Conservation (phyloP, 305 asterid species). For the Fraxinus greggii region DNA sequence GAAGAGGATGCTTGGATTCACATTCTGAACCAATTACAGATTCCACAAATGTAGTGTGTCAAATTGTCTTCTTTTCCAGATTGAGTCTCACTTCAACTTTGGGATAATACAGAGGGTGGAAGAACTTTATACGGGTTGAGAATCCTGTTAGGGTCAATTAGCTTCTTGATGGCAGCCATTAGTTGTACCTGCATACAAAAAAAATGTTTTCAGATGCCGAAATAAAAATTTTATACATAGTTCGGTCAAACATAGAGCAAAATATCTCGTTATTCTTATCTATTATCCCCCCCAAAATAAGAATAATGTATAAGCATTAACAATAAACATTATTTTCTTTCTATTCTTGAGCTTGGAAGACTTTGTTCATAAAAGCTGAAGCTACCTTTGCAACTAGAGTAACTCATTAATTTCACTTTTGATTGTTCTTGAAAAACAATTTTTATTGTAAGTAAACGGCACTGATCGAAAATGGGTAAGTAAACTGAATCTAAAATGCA, state of each 20-base stretch:
- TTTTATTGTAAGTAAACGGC: background rate
- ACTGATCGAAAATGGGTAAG: background rate
- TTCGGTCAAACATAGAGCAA: background rate
- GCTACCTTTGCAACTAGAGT: background rate
- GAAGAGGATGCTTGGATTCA: background rate
- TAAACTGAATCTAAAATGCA: background rate
- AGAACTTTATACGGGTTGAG: slow-evolving; percentile 96
- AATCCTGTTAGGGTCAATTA: slow-evolving; percentile 84
- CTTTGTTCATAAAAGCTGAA: background rate
- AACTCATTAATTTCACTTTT: background rate
- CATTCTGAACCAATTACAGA: background rate
- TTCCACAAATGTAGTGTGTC: background rate
- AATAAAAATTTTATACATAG: background rate
- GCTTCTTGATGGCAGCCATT: slow-evolving; percentile 76
- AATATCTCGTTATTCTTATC: background rate
- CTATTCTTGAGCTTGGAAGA: background rate
- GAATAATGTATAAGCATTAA: background rate
- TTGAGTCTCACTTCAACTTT: slow-evolving; percentile 12
- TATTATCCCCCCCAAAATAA: background rate
- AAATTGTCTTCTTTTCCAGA: slow-evolving; percentile 4
- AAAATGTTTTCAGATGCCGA: background rate
- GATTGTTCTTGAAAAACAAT: background rate
- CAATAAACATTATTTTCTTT: background rate
- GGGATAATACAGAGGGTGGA: slow-evolving; percentile 46
- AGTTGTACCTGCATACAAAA: slow-evolving; percentile 61